Percentiles rank a stretch among this genome's conserved stretches.
phyloP scores from a whole-genome alignment of 208 protist genomes.

The Trichomonas tenax region DNA sequence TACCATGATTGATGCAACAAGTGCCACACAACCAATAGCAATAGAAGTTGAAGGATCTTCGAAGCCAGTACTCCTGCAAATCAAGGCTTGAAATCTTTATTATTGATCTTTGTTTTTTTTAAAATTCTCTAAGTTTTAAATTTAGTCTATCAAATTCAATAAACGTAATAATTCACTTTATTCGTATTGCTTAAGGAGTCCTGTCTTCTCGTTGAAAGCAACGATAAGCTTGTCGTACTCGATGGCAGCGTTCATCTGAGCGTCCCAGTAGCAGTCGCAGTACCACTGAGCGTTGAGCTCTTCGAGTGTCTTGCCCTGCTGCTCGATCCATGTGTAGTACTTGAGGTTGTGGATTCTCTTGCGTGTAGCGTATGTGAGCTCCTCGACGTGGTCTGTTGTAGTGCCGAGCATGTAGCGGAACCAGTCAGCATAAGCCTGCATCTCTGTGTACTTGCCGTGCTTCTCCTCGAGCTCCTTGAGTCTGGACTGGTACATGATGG shows the following conservation, averaged over 20 bases:
- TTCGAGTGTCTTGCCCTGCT: neutral
- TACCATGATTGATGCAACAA: neutral
- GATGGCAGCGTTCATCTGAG: neutral
- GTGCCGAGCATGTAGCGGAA: neutral
- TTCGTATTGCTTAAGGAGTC: neutral
- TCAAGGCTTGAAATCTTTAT: no score
- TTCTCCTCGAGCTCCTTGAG: neutral
- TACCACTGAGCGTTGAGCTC: neutral
- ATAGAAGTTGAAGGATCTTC: no score
- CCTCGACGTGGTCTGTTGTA: neutral
- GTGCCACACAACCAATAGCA: no score
- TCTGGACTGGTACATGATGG: neutral
- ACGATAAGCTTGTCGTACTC: neutral
- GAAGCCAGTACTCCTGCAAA: no score
- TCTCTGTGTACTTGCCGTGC: neutral
- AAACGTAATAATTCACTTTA: neutral
- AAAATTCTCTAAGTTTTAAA: no score
- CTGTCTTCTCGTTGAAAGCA: neutral
- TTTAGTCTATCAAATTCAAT: no score
- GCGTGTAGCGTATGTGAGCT: neutral
- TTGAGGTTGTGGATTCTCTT: neutral
- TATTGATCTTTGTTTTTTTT: no score
- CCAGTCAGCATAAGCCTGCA: neutral
- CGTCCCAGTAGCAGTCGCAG: neutral
- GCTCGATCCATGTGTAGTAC: conserved; percentile 1